phyloP scores from a whole-genome alignment of 2,329 filamentous ascomycete genomes.

The Ophiostoma sp. region DNA sequence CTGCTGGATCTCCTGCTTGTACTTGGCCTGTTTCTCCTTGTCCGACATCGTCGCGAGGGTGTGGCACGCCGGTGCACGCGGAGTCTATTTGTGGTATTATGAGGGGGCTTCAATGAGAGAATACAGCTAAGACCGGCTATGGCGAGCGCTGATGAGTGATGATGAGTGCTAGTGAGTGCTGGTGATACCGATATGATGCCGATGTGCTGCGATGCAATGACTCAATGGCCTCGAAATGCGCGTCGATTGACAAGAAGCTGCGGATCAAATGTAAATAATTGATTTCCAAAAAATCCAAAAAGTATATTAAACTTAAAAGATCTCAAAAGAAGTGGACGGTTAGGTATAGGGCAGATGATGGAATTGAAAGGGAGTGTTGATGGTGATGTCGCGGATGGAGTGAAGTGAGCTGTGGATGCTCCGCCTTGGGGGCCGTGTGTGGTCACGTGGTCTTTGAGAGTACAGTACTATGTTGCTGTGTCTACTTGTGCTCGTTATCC shows the following conservation, averaged over 20 bases:
- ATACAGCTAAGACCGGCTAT: background rate
- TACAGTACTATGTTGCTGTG: background rate
- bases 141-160: background rate
- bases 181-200: background rate
- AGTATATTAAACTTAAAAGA: background rate
- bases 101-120: background rate
- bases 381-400: background rate
- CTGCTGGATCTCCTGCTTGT: conserved; percentile 97
- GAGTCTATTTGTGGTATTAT: background rate
- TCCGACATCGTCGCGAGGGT: conserved; percentile 58
- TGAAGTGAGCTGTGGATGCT: background rate
- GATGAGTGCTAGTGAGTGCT: background rate
- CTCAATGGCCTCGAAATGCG: background rate
- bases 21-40: conserved; percentile 68
- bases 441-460: background rate
- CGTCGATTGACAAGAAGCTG: background rate
- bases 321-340: background rate
- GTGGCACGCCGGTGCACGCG: conserved; percentile 11
- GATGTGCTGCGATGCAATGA: background rate
- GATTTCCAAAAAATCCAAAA: conserved; percentile 9
- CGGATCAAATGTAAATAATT: background rate
- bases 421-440: background rate
- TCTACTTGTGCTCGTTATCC: too few species aligned
- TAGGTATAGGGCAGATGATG: background rate
- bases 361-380: background rate